A percentile compares a stretch with the other conserved stretches of the same genome.
phyloP scores from a whole-genome alignment of 1,139 yeast genomes.

The Taiozyma sp. region DNA sequence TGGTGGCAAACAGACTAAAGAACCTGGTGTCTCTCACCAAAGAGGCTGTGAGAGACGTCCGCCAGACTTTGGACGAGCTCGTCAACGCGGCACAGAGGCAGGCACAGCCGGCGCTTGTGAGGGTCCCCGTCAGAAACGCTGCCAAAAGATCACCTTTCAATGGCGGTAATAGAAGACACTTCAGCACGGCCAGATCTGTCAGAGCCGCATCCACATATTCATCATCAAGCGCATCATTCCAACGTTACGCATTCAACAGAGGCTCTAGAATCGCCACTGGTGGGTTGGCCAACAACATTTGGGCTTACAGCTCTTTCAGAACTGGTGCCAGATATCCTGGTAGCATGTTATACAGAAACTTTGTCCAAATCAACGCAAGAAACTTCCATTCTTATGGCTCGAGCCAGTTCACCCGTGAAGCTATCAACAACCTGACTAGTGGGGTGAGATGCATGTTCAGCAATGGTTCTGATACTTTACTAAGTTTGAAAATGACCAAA shows the following conservation, averaged over 20 bases:
- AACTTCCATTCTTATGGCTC: constrained; percentile 19
- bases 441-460: constrained; percentile 30
- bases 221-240: constrained; percentile 5
- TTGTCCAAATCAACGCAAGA: constrained; percentile 19
- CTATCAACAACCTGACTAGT: constrained; percentile 33
- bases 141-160: not conserved
- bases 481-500: constrained; percentile 13
- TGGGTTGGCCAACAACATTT: constrained; percentile 14
- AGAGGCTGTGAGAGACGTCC: constrained; percentile 31
- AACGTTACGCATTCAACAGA: constrained; percentile 10
- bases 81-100: constrained; percentile 22
- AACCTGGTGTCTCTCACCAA: constrained; percentile 29
- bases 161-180: constrained; percentile 8
- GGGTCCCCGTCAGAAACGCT: constrained; percentile 21
- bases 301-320: constrained; percentile 23
- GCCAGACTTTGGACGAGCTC: constrained; percentile 32
- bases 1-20: constrained; percentile 23
- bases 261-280: constrained; percentile 1
- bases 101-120: constrained; percentile 23
- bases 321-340: constrained; percentile 15
- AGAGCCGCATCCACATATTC: constrained; percentile 11
- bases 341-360: constrained; percentile 19
- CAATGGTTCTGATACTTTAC: constrained; percentile 23
- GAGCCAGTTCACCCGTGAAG: constrained; percentile 29
- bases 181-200: constrained; percentile 10